Base-by-base conservation (phyloP, 1,139 yeast genomes). In the Debaryomyces coudertii region DNA sequence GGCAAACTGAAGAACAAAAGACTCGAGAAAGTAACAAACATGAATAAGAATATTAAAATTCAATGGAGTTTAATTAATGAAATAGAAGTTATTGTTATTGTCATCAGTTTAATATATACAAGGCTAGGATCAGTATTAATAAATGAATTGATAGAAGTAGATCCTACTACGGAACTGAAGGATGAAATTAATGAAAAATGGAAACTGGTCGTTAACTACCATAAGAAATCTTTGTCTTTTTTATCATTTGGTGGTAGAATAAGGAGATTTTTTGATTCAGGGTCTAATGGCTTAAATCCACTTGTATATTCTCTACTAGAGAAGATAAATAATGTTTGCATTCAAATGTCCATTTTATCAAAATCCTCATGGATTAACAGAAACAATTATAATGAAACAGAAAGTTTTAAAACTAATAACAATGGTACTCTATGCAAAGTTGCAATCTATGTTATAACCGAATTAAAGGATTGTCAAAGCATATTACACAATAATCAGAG, bases 401-500 rank as follows among this genome's bases (percentile, higher is more conserved):
- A 70, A 43, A 45, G 67, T 1, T 63, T 70, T 35, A 56, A 57
- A 8, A 61, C 71, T 7, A 59, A 54, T 12, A 74, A 72, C 46
- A 75, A 73, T 50, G 76, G 74, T 0, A 69, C 73, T 0, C 56
- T 75, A 20, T 64, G 76, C 8, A 57, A 78, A 45, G 79, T 75
- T 7, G 74, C 79, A 3, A 67, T 75, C 2, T 73, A 60, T 52
- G 61, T 68, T 1, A 50, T 68, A 36, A 68, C 69, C 49, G 79
- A 74, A 50, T 47, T 73, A 15, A 55, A 56, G 29, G 53, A 44
- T 25, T 53, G 60, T 22, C 53, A 55, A 38, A 55, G 52, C n/a
- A 44, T 65, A 3, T 28, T 63, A 3, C 28, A 39, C 1, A 56
- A 53, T n/a, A 38, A 64, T 4, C 40, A 49, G 16, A 33, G 12